Base-by-base conservation (phyloP, 148 eudicot genomes). In the Arbutus unedo region DNA sequence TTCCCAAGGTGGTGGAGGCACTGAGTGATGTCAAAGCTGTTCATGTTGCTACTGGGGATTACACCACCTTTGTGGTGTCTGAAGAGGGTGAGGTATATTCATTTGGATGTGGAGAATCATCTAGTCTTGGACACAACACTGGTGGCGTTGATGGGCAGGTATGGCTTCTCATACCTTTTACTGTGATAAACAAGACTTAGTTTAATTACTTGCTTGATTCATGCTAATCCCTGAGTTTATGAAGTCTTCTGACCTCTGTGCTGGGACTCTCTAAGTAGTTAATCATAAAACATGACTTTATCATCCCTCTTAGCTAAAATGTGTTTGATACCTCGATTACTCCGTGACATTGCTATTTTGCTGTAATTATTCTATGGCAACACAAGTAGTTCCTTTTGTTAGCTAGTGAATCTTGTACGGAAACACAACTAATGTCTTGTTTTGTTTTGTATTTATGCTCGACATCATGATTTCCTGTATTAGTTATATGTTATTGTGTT, bases 81-180 rank as follows among this genome's bases (percentile, higher is more conserved):
- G 93, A 93, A 60, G 78, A 79, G 51, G 99, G 99, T 6, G 91
- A 91, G 55, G 99, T 94, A 0, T 96, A 92, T 77, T 94, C 99
- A 2, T 96, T 96, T 49, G 99, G 99, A 2, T 93, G 94, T 84
- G 99, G 98, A 73, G 99, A 94, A 67, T 96, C 99, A 8, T 91
- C 95, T 7, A 96, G 97, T 79, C 96, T 96, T 74, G 99, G 99
- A 70, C 98, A 96, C 83, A 82, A 91, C 77, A 51, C 83, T 49
- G 92, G 51, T 50, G 85, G 79, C 21, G 88, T 74, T 68, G 98
- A 93, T 79, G 95, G 76, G 23, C 89, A 94, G 94, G 99, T 94
- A 21, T 74, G 83, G 2, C 9, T 83, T 81, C 73, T 75, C 41
- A 43, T 10, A 71, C 67, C 6, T 43, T 56, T 31, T 31, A 31